phyloP scores from a whole-genome alignment of 148 eudicot species.

The Simmondsia chinensis region DNA sequence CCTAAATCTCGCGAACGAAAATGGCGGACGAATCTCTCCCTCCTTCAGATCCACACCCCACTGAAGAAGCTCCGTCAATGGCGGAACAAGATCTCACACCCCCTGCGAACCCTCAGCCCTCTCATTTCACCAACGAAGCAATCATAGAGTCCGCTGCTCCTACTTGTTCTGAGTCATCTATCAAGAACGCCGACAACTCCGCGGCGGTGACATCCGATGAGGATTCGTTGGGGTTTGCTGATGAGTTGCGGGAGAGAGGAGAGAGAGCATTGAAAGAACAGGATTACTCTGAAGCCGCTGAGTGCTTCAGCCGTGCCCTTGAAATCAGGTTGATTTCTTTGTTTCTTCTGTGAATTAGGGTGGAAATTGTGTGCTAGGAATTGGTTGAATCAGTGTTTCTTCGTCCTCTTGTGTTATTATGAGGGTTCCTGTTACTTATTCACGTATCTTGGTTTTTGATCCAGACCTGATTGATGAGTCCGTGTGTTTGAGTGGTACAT shows the following conservation, averaged over 20 bases:
- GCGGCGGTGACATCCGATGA: slow-evolving; percentile 6
- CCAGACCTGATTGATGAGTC: too few relatives aligned
- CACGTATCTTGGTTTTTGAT: too few relatives aligned
- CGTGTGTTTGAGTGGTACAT: too few relatives aligned
- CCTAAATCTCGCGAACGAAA: too few relatives aligned
- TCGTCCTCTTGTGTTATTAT: not conserved
- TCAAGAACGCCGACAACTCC: slow-evolving; percentile 25
- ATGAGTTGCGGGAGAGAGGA: slow-evolving; percentile 61
- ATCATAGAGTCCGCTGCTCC: slow-evolving; percentile 25
- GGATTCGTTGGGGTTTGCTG: slow-evolving; percentile 49
- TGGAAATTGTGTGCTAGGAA: too few relatives aligned
- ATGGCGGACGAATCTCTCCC: slow-evolving; percentile 26
- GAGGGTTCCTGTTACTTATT: too few relatives aligned
- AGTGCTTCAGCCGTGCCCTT: slow-evolving; percentile 89
- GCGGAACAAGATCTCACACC: slow-evolving; percentile 11
- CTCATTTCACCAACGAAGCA: slow-evolving; percentile 32
- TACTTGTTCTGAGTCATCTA: slow-evolving; percentile 40
- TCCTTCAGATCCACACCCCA: not conserved
- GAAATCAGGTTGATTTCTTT: slow-evolving; percentile 62
- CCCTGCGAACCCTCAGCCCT: slow-evolving; percentile 11
- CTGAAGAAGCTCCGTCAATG: not conserved
- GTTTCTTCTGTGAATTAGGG: too few relatives aligned
- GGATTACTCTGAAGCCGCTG: slow-evolving; percentile 68
- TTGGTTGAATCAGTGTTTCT: too few relatives aligned
- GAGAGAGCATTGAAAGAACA: slow-evolving; percentile 36